These are phyloP conservation scores for Blastocystis sp. DNA, from an alignment of 352 stramenopile genomes.

Conservation along the genomic window DNA sequence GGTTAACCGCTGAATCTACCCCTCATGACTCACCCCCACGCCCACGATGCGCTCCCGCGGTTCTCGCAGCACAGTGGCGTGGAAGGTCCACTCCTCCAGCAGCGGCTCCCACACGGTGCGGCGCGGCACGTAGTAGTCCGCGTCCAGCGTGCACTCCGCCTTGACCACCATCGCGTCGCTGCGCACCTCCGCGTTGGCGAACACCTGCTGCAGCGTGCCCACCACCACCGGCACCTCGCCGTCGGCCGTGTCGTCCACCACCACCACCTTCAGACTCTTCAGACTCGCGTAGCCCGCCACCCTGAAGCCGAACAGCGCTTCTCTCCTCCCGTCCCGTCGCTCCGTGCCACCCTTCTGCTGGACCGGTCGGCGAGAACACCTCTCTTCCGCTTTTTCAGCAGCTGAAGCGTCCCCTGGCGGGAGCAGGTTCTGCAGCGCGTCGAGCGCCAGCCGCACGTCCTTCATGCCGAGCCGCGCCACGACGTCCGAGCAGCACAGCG, in stretches of 20 bases:
- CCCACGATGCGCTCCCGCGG: background rate
- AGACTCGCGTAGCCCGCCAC: background rate
- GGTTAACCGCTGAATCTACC: slow-evolving; percentile 10
- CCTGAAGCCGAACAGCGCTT: background rate
- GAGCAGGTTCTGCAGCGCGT: background rate
- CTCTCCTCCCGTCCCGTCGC: background rate
- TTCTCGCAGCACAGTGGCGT: background rate
- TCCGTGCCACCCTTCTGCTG: background rate
- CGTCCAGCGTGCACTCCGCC: background rate
- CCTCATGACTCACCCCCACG: background rate
- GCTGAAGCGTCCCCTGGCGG: too few species aligned
- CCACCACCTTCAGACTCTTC: background rate
- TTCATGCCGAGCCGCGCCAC: background rate
- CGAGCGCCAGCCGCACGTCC: background rate
- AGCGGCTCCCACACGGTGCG: slow-evolving; percentile 31
- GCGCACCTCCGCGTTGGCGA: background rate
- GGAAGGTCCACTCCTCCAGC: background rate
- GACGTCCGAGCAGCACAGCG: background rate
- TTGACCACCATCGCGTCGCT: background rate
- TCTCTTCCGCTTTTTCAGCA: too few species aligned
- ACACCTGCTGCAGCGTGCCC: background rate
- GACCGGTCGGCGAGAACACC: too few species aligned
- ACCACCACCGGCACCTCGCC: background rate
- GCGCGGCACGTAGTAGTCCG: slow-evolving; percentile 8
- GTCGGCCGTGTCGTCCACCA: background rate